phyloP scores from a whole-genome alignment of 345 rosid genomes.

The Carallia brachiata region DNA sequence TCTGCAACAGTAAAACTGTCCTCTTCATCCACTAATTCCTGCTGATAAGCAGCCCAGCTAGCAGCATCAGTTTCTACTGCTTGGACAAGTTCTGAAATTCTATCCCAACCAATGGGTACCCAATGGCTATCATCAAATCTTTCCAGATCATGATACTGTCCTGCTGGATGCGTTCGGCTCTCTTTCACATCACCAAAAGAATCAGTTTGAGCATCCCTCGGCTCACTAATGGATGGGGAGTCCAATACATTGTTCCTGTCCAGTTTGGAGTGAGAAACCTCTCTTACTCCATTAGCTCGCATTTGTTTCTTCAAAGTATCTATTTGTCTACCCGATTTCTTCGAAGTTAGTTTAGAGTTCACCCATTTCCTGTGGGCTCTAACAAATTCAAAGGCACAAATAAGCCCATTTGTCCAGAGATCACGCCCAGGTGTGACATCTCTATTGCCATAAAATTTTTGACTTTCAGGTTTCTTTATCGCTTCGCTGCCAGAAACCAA shows the following conservation, averaged over 20 bases:
- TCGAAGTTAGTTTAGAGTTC: slow-evolving; percentile 29
- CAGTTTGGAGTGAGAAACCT: slow-evolving; percentile 22
- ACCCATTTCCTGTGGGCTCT: slow-evolving; percentile 38
- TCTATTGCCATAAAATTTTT: slow-evolving; percentile 17
- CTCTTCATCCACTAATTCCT: slow-evolving; percentile 52
- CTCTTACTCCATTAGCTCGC: slow-evolving; percentile 27
- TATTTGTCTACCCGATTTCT: slow-evolving; percentile 9
- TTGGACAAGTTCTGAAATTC: slow-evolving; percentile 68
- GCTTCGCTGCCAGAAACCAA: slow-evolving; percentile 21
- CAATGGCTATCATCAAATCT: slow-evolving; percentile 63
- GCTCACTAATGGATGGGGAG: slow-evolving; percentile 20
- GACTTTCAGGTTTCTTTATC: slow-evolving; percentile 34
- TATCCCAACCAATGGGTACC: slow-evolving; percentile 92
- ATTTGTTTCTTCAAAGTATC: slow-evolving; percentile 20
- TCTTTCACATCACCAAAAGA: slow-evolving; percentile 39
- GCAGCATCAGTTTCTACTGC: slow-evolving; percentile 59
- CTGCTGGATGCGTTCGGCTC: slow-evolving; percentile 29
- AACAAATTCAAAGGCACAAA: slow-evolving; percentile 80
- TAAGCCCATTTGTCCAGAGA: slow-evolving; percentile 87
- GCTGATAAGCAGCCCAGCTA: slow-evolving; percentile 53
- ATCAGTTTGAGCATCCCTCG: slow-evolving; percentile 29
- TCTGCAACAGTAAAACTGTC: slow-evolving; percentile 76
- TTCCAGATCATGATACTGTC: slow-evolving; percentile 33
- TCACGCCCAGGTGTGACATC: slow-evolving; percentile 50
- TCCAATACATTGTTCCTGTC: slow-evolving; percentile 29